Percentiles rank a stretch among this genome's conserved stretches.
Evolutionary conservation across 306 rosid species (phyloP).

Genomic region (Hippophae tibetana): DNA sequence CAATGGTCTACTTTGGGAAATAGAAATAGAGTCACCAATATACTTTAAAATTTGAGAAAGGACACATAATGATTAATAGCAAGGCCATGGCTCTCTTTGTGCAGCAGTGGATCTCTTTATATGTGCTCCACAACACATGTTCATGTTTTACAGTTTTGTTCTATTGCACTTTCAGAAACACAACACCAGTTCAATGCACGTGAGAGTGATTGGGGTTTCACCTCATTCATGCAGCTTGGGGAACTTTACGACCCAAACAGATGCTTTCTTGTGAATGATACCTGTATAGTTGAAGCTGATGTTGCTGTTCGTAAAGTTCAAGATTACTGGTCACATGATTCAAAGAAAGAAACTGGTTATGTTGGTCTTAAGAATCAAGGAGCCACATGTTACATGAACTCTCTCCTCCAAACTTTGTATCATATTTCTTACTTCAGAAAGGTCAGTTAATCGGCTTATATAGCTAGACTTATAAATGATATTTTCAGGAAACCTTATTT

Average conservation of each 20-base stretch:
- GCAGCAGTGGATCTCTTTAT: neutral
- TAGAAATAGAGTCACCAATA: too few species aligned
- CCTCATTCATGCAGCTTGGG: slow-evolving; percentile 32
- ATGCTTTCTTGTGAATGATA: slow-evolving; percentile 25
- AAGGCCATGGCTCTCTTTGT: too few species aligned
- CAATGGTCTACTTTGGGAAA: too few species aligned
- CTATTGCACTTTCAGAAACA: slow-evolving; percentile 21
- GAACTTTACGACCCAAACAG: slow-evolving; percentile 27
- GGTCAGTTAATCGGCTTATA: slow-evolving; percentile 2
- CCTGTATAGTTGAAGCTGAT: slow-evolving; percentile 35
- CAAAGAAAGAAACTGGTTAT: slow-evolving; percentile 24
- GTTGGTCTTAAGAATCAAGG: slow-evolving; percentile 26
- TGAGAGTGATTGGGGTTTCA: slow-evolving; percentile 35
- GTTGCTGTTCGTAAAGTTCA: slow-evolving; percentile 28
- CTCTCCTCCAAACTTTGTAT: slow-evolving; percentile 24
- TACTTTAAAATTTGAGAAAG: neutral
- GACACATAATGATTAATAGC: neutral
- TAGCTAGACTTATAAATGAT: neutral
- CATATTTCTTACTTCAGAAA: slow-evolving; percentile 26
- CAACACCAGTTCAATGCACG: slow-evolving; percentile 34
- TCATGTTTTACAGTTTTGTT: neutral
- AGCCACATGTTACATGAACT: slow-evolving; percentile 24
- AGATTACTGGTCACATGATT: slow-evolving; percentile 26
- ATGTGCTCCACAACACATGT: neutral
- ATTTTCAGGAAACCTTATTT: neutral